Percentiles rank a stretch among this genome's conserved stretches.
Evolutionary conservation across 140 eudicot species (phyloP).

Genomic region (Senecio squalidus): DNA sequence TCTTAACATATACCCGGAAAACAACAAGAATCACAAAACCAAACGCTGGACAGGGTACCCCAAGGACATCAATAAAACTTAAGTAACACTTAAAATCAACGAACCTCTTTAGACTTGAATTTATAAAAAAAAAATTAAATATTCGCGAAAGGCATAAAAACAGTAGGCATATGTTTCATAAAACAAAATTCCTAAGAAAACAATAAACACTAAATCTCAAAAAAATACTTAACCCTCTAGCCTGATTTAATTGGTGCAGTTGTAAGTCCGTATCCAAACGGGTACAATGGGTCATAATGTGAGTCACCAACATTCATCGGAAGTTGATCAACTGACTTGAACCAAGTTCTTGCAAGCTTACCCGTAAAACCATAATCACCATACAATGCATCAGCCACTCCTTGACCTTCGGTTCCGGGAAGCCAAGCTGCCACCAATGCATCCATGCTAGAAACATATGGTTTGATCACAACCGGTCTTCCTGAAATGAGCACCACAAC

Average conservation of each 20-base stretch:
- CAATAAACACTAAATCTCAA: too few relatives aligned
- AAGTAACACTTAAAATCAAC: too few relatives aligned
- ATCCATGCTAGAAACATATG: conserved; percentile 45
- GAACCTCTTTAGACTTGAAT: too few relatives aligned
- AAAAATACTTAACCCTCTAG: too few relatives aligned
- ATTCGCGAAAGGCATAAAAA: too few relatives aligned
- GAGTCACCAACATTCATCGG: conserved; percentile 66
- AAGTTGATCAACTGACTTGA: conserved; percentile 63
- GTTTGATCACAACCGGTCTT: conserved; percentile 61
- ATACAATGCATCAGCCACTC: conserved; percentile 60
- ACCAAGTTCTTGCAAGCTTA: conserved; percentile 68
- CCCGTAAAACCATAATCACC: conserved; percentile 77
- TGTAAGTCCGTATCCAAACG: conserved; percentile 61
- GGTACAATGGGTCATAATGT: conserved; percentile 68
- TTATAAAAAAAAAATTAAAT: too few relatives aligned
- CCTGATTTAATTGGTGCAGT: conserved; percentile 30
- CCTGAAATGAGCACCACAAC: conserved; percentile 65
- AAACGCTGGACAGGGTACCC: too few relatives aligned
- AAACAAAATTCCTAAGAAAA: too few relatives aligned
- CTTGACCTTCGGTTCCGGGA: conserved; percentile 73
- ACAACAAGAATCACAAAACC: too few relatives aligned
- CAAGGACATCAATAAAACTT: too few relatives aligned
- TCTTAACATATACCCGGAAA: too few relatives aligned
- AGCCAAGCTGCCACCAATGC: conserved; percentile 85
- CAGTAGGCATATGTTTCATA: too few relatives aligned